phyloP scores from a whole-genome alignment of 495 filamentous ascomycete species.

The Xanthoparmelia taractica region DNA sequence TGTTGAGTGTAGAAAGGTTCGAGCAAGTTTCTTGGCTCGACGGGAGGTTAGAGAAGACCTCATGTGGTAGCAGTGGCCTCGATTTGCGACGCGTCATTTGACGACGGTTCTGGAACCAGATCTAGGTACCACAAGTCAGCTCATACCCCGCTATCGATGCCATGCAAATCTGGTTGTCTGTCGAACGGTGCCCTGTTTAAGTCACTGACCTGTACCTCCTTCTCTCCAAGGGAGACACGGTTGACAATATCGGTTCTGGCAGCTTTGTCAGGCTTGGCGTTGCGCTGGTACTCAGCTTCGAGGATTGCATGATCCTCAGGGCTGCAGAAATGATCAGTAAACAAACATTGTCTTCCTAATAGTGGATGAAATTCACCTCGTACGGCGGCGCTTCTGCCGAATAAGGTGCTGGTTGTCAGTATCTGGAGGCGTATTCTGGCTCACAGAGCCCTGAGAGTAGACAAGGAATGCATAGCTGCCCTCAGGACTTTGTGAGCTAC shows the following conservation, averaged over 20 bases:
- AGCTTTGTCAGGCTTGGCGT: slow-evolving; percentile 88
- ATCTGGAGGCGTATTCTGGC: slow-evolving; percentile 52
- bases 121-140: slow-evolving; percentile 44
- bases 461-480: slow-evolving; percentile 56
- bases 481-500: slow-evolving; percentile 8
- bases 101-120: slow-evolving; percentile 98
- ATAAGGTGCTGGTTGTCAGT: slow-evolving; percentile 61
- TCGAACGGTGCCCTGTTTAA: slow-evolving; percentile 6
- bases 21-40: slow-evolving; percentile 21
- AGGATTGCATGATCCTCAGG: slow-evolving; percentile 85
- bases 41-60: slow-evolving; percentile 47
- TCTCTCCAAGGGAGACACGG: slow-evolving; percentile 85
- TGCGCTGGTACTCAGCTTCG: slow-evolving; percentile 75
- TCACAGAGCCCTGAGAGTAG: slow-evolving; percentile 59
- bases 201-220: slow-evolving; percentile 94
- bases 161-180: neutral
- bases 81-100: slow-evolving; percentile 90
- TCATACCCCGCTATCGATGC: neutral
- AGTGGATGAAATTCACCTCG: slow-evolving; percentile 39
- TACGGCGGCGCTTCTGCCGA: slow-evolving; percentile 62
- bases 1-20: slow-evolving; percentile 6
- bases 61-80: slow-evolving; percentile 74
- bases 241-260: slow-evolving; percentile 75
- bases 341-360: neutral
- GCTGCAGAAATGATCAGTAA: slow-evolving; percentile 37